phyloP scores from a whole-genome alignment of 208 protist species.

The Acanthamoeba healyi region DNA sequence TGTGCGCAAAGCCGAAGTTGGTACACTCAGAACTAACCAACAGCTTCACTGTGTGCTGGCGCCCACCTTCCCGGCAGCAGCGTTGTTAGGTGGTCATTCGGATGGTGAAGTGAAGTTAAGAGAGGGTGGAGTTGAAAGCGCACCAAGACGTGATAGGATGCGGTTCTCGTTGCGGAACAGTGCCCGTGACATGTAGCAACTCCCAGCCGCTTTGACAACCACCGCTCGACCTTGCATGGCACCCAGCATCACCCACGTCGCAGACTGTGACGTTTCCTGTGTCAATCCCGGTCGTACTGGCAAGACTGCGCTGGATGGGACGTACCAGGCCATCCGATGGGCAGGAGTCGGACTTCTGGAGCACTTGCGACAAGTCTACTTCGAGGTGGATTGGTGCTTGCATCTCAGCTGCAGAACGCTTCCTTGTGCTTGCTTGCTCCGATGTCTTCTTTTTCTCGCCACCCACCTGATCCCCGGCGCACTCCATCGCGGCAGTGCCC shows the following conservation, averaged over 20 bases:
- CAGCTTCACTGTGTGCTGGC: conserved; percentile 8
- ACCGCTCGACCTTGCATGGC: background rate
- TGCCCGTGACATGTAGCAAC: background rate
- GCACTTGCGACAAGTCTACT: background rate
- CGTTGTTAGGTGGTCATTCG: too few species aligned
- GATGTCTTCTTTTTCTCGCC: too few species aligned
- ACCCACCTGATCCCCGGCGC: too few species aligned
- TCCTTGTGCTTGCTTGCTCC: too few species aligned
- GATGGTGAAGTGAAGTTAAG: background rate
- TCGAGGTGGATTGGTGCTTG: background rate
- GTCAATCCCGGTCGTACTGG: background rate
- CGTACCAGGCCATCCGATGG: background rate
- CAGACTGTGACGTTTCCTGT: background rate
- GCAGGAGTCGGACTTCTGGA: background rate
- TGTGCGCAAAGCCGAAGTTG: background rate
- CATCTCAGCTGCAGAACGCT: background rate
- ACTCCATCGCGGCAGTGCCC: too few species aligned
- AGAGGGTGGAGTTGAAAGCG: background rate
- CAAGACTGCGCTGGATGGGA: background rate
- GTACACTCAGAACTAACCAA: background rate
- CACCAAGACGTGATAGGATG: background rate
- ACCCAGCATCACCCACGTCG: background rate
- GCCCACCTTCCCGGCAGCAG: background rate
- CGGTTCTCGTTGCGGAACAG: background rate
- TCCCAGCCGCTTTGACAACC: background rate